Evolutionary conservation across 2,329 filamentous ascomycete species (phyloP), one percentile per base, ranked within the genome.

Genomic region (Fusarium bactridioides): DNA sequence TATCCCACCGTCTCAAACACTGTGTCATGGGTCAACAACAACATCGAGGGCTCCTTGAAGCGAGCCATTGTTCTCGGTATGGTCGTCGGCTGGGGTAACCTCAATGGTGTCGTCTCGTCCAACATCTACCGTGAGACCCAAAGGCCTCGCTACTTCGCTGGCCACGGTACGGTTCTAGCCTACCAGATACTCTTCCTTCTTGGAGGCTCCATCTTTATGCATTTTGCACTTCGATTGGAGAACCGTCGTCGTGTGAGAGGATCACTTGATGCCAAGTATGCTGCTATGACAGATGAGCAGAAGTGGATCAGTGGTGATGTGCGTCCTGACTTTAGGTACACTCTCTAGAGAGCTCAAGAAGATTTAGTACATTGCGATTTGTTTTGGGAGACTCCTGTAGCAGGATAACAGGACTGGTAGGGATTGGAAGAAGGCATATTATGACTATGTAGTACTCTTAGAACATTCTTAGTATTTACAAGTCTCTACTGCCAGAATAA

Each of bases 21-120:
- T 0, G 89, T 94, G 25, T 87, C 90, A 0, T 94, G 92, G 92
- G 83, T 87, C 1, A 86, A 87, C 53, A 94, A 94, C 78, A 94
- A 94, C 63, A 86, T 89, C 15, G 92, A 94, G 78, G 79, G 79
- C 0, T 79, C 78, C 0, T 66, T 79, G 77, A 94, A 94, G 79
- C 87, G 92, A n/a, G 92, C 92, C 29, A 87, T 94, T 35, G 90
- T 91, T 0, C 79, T 94, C 0, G 92, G 92, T 0, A 88, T 94
- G 73, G 89, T 94, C n/a, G 93, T 94, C 48, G 92, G 89, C 7
- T 93, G 91, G 90, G 92, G 92, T 13, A 94, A 94, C 72, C 82
- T 94, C 21, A 93, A 93, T 74, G 92, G 92, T 19, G 89, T 94
- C 37, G 85, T 77, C 21, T 77, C 83, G 19, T 86, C 84, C 47